These are phyloP conservation scores for Melampsora americana DNA, from an alignment of 1,284 basidiomycete genomes.

Conservation along the genomic window DNA sequence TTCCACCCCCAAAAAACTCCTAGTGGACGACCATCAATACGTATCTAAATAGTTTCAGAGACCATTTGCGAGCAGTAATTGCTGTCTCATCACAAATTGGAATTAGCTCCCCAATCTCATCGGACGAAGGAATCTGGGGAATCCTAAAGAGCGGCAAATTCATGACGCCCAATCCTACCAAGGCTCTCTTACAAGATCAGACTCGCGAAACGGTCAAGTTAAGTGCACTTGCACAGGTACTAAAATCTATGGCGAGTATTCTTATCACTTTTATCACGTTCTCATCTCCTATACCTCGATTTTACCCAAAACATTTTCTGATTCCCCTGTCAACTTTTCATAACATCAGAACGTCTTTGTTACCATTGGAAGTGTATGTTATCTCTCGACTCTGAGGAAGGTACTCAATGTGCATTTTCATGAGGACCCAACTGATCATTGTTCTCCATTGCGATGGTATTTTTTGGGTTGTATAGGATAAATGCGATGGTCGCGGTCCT, in stretches of 20 bases:
- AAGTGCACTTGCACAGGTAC: slow-evolving; percentile 34
- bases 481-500: slow-evolving; percentile 12
- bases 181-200: slow-evolving; percentile 21
- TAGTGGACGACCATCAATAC: slow-evolving; percentile 33
- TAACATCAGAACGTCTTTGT: slow-evolving; percentile 32
- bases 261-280: neutral
- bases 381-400: neutral
- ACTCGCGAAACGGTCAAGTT: slow-evolving; percentile 24
- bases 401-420: no score
- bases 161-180: slow-evolving; percentile 15
- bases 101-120: slow-evolving; percentile 27
- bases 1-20: neutral
- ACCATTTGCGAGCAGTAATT: slow-evolving; percentile 28
- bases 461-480: slow-evolving; percentile 9
- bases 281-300: no score
- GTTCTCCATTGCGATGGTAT: no score
- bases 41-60: slow-evolving; percentile 33
- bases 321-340: neutral
- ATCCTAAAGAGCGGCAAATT: slow-evolving; percentile 22
- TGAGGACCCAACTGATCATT: no score
- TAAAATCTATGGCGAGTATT: slow-evolving; percentile 31
- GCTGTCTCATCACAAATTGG: slow-evolving; percentile 27
- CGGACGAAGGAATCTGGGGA: slow-evolving; percentile 35
- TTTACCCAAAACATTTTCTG: neutral
- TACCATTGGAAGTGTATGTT: slow-evolving; percentile 31